A percentile compares a stretch with the other conserved stretches of the same genome.
Evolutionary conservation across 2,329 filamentous ascomycete species (phyloP).

Genomic region (Thermoascus crustaceus): DNA sequence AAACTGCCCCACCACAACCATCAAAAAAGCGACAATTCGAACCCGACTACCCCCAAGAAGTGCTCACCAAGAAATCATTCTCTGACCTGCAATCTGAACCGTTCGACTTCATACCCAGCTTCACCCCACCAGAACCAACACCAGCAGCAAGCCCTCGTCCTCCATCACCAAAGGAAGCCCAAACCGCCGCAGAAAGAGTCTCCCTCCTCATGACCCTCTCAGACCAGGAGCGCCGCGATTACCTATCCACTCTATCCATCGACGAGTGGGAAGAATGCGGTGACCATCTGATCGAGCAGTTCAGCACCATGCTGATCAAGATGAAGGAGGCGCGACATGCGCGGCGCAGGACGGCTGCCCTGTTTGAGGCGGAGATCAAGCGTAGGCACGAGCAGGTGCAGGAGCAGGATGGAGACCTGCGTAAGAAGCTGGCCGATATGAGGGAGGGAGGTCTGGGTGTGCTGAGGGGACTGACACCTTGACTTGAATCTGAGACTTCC

Average conservation of each 20-base stretch:
- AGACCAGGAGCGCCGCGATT: conserved; percentile 36
- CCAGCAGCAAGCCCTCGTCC: conserved; percentile 14
- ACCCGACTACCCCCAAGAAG: conserved; percentile 41
- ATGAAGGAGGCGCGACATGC: conserved; percentile 46
- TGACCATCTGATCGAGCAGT: conserved; percentile 51
- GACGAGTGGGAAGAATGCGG: conserved; percentile 55
- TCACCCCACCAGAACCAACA: conserved; percentile 16
- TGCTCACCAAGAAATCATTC: conserved; percentile 40
- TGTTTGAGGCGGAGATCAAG: conserved; percentile 49
- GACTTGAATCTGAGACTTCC: no score
- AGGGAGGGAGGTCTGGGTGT: conserved; percentile 47
- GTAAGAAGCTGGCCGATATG: conserved; percentile 46
- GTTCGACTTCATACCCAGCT: conserved; percentile 39
- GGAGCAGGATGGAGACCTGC: conserved; percentile 41
- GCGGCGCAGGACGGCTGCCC: conserved; percentile 44
- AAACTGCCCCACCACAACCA: conserved; percentile 17
- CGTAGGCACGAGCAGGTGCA: conserved; percentile 45
- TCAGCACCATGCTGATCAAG: conserved; percentile 42
- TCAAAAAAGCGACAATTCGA: conserved; percentile 28
- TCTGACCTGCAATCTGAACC: conserved; percentile 41
- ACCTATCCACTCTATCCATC: conserved; percentile 46
- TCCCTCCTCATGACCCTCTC: conserved; percentile 28
- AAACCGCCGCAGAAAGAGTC: conserved; percentile 26
- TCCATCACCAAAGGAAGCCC: conserved; percentile 10
- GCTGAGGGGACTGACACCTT: conserved; percentile 34